These are phyloP conservation scores for Chlorella sp. DNA, from an alignment of 139 green algal genomes.

Conservation along the genomic window DNA sequence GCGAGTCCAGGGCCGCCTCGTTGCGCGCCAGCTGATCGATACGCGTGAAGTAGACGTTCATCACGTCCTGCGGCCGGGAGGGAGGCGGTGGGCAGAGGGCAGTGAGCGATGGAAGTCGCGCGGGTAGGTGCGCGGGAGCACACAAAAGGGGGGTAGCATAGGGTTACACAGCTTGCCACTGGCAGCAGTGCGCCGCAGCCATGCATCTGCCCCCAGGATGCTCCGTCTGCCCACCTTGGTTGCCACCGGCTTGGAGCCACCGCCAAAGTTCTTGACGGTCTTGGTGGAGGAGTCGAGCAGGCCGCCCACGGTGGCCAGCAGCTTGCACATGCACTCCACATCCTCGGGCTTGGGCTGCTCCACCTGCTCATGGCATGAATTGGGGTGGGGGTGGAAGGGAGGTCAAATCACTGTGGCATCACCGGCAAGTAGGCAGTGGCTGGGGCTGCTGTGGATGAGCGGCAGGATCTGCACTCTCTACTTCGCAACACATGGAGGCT, in stretches of 20 bases:
- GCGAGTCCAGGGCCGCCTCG: conserved; percentile 68
- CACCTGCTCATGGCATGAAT: conserved; percentile 34
- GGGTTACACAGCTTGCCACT: neutral
- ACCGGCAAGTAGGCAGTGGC: neutral
- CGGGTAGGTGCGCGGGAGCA: neutral
- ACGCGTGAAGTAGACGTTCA: conserved; percentile 89
- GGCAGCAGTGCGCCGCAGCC: too few species aligned
- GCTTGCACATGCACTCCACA: conserved; percentile 97
- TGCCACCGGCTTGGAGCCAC: conserved; percentile 1
- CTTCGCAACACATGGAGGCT: too few species aligned
- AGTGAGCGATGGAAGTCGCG: neutral
- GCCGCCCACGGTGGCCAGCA: conserved; percentile 86
- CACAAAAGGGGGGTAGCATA: neutral
- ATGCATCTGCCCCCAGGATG: too few species aligned
- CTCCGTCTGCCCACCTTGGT: conserved; percentile 13
- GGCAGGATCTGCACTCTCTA: too few species aligned
- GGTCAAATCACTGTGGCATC: too few species aligned
- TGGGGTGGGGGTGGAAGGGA: neutral
- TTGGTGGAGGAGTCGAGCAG: conserved; percentile 63
- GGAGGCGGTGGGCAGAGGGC: neutral
- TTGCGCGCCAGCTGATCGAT: conserved; percentile 66
- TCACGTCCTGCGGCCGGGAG: conserved; percentile 42
- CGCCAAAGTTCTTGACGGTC: conserved; percentile 26
- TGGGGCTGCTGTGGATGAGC: too few species aligned
- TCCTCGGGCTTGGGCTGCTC: conserved; percentile 82